These are phyloP conservation scores for Trametes versicolor DNA, from an alignment of 1,284 basidiomycete genomes.

Conservation along the genomic window DNA sequence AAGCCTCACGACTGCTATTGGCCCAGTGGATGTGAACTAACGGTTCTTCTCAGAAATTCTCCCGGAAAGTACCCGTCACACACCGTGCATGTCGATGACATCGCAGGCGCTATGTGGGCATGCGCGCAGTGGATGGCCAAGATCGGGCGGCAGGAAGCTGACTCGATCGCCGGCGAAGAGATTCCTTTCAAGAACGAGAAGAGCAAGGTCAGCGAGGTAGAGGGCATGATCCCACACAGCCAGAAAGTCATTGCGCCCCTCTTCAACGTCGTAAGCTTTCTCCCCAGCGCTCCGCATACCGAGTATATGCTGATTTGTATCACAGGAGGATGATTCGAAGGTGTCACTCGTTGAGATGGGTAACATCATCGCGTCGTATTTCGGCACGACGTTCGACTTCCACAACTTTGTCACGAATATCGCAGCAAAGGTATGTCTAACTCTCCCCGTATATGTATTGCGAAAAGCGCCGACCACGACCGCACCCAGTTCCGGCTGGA, in stretches of 20 bases:
- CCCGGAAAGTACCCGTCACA: slow-evolving; percentile 84
- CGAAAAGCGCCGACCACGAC: background rate
- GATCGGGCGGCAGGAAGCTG: slow-evolving; percentile 67
- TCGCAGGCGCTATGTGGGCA: slow-evolving; percentile 80
- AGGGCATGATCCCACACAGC: slow-evolving; percentile 66
- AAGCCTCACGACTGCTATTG: slow-evolving; percentile 39
- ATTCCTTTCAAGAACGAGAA: slow-evolving; percentile 80
- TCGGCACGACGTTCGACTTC: slow-evolving; percentile 89
- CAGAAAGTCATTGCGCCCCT: slow-evolving; percentile 74
- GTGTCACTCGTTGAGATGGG: slow-evolving; percentile 83
- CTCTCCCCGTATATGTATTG: background rate
- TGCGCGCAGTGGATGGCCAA: slow-evolving; percentile 79
- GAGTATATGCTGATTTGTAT: slow-evolving; percentile 12
- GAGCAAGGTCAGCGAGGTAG: slow-evolving; percentile 67
- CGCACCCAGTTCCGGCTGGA: slow-evolving; percentile 61
- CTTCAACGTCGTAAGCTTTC: slow-evolving; percentile 77
- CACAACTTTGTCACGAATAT: slow-evolving; percentile 79
- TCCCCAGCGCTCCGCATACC: background rate
- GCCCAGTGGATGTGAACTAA: slow-evolving; percentile 13
- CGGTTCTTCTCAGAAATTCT: slow-evolving; percentile 61
- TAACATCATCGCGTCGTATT: slow-evolving; percentile 75
- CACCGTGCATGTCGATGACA: slow-evolving; percentile 83
- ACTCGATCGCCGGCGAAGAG: slow-evolving; percentile 70
- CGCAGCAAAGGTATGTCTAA: slow-evolving; percentile 65
- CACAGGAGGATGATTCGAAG: slow-evolving; percentile 82